Base-by-base conservation (phyloP, 2,329 filamentous ascomycete species). In the Aureobasidium leucospermi region DNA sequence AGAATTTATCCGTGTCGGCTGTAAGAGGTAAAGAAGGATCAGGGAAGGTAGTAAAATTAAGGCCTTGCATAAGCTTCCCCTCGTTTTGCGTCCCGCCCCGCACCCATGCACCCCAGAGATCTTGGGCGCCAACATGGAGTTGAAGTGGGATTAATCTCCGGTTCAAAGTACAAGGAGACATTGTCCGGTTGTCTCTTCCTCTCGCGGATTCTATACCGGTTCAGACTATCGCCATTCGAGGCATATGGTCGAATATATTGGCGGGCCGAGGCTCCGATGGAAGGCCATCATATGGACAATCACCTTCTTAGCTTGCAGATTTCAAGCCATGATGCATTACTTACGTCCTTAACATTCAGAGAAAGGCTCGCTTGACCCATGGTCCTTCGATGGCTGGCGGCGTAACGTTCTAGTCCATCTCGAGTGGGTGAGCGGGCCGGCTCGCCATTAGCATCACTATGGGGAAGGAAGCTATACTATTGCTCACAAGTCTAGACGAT, bases 51-150 rank as follows among this genome's bases (percentile, higher is more conserved):
- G 51, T 55, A 16, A 15, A 23, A 55, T 55, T 42, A 55, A 55
- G 51, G 38, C 39, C 51, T 43, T 45, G 38, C 51, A 55, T 55
- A 55, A 43, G 51, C 51, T 55, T 55, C 51, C 51, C 51, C 51
- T 55, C 51, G 51, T 55, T 55, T 23, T 11, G 19, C 48, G 48
- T 6, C 15, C 19, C 48, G 48, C 48, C 48, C 48, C 48, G 34
- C 48, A 29, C 1, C 3, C 11, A 51, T 52, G 48, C 48, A 52
- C 48, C 36, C 48, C 48, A 31, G 36, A 52, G 6, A 16, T n/a
- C 23, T 45, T 45, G 9, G 42, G 39, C 39, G 19, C 39, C 32
- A 36, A 38, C 19, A 15, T 48, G 15, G 15, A 29, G 6, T 19
- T 32, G 45, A 4, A 34, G 45, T 29, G 48, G 47, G 31, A 29